Conservation (phyloP, 768 basidiomycete genomes). For the Lactifluus hygrophoroides region DNA sequence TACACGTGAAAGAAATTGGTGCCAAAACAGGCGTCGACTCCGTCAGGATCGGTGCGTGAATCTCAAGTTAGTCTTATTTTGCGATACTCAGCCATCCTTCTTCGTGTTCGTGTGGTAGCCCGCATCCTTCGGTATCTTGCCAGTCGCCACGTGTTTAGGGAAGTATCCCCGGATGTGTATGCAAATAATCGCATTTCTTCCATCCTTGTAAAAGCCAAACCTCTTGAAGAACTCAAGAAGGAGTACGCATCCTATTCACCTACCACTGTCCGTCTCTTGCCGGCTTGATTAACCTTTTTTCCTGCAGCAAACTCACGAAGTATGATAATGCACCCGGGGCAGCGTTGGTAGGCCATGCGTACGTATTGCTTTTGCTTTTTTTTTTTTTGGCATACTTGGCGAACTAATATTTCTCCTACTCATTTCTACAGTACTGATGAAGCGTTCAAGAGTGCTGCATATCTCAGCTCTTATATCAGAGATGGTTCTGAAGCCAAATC, state of each 20-base stretch:
- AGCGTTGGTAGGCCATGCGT: slow-evolving; percentile 21
- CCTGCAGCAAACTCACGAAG: slow-evolving; percentile 2
- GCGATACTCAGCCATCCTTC: background rate
- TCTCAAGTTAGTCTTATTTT: background rate
- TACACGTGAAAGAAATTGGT: slow-evolving; percentile 9
- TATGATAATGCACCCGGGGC: slow-evolving; percentile 19
- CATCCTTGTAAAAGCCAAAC: slow-evolving; percentile 27
- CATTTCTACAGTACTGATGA: slow-evolving; percentile 12
- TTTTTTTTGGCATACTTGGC: background rate
- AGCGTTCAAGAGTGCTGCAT: background rate
- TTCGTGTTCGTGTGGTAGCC: too few species aligned
- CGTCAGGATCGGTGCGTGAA: slow-evolving; percentile 4
- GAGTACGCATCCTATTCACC: background rate
- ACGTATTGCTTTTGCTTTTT: background rate
- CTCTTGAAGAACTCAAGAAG: slow-evolving; percentile 19
- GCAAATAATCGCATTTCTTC: slow-evolving; percentile 33
- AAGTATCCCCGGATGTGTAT: slow-evolving; percentile 23
- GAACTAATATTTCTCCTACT: background rate
- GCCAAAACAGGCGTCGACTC: background rate
- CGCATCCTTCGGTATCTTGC: slow-evolving; percentile 34
- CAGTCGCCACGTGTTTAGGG: slow-evolving; percentile 32
- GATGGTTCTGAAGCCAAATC: background rate
- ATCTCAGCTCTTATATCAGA: background rate
- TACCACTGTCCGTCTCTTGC: too few species aligned
- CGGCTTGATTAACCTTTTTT: background rate